A percentile compares a stretch with the other conserved stretches of the same genome.
Evolutionary conservation across 441 rosid genomes (phyloP).

Genomic region (Metrosideros polymorpha): DNA sequence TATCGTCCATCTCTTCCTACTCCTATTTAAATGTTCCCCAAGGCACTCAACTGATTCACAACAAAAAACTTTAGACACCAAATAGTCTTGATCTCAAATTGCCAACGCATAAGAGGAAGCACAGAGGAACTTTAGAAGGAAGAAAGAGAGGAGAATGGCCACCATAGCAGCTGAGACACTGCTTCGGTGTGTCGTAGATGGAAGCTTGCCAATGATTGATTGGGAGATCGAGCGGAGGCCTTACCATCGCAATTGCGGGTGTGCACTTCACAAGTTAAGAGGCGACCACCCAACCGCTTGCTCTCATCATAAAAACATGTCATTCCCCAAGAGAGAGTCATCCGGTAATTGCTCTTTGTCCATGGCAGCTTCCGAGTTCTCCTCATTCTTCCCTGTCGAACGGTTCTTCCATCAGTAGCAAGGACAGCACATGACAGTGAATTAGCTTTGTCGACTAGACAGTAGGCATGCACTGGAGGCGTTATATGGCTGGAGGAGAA

Average conservation of each 20-base stretch:
- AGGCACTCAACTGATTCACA: neutral
- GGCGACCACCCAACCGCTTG: neutral
- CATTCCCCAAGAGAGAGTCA: neutral
- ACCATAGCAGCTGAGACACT: neutral
- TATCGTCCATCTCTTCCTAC: neutral
- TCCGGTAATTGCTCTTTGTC: neutral
- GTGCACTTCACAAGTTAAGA: neutral
- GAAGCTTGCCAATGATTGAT: neutral
- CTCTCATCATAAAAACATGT: neutral
- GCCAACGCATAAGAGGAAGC: neutral
- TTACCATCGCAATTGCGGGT: neutral
- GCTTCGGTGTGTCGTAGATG: neutral
- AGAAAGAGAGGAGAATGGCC: neutral
- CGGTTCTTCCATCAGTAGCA: neutral
- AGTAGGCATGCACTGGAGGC: neutral
- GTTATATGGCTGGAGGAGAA: neutral
- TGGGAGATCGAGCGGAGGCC: neutral
- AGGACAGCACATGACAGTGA: neutral
- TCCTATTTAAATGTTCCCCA: neutral
- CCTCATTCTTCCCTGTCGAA: conserved; percentile 3
- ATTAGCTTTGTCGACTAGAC: neutral
- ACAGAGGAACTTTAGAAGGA: neutral
- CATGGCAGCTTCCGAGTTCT: conserved; percentile 1
- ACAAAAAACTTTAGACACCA: neutral
- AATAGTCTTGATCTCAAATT: neutral